Base-by-base conservation (phyloP, 108 stramenopile species). In the Stephanodiscus minutulus region DNA sequence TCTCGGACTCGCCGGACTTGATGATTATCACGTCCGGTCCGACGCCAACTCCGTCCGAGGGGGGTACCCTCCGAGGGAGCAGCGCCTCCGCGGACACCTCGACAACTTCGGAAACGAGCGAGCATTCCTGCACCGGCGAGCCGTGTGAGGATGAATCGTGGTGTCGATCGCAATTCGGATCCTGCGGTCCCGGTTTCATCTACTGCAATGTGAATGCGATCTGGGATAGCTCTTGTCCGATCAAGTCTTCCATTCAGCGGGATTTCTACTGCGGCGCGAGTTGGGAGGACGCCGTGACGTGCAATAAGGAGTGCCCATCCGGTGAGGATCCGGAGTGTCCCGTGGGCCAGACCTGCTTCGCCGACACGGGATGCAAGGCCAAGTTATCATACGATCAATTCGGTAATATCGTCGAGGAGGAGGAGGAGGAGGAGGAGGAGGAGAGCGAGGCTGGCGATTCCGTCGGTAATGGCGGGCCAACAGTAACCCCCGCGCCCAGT, bases 201-300 rank as follows among this genome's bases (percentile, higher is more conserved):
- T 58, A 58, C 37, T 58, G 57, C 57, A 58, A 58, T 37, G 13
- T 35, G 31, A 18, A 18, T 41, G 17, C 59, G 35, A 36, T 37
- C 7, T 60, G 59, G 59, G 18, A 60, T 13, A 60, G 20, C 43
- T 60, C 59, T 20, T 60, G 59, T 41, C 59, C 59, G 15, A 44
- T 3, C 13, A 15, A 3, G 15, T 44, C 43, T 3, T 44, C 43
- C 43, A 44, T 3, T 44, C 43, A 44, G 15, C 43, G 15, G 13
- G 43, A 15, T 15, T 80, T 80, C 31, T 80, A 60, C 61, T 80
- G 79, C 53, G 79, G 79, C 25, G 64, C 53, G 29, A 53, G 35
- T 10, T 79, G 72, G 63, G 78, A 79, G 28, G 60, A 79, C 24
- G 78, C 78, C 56, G 72, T 71, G 27, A 44, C 66, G 9, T 53